Conservation (phyloP, 345 rosid genomes). For the Carallia pectinifolia region DNA sequence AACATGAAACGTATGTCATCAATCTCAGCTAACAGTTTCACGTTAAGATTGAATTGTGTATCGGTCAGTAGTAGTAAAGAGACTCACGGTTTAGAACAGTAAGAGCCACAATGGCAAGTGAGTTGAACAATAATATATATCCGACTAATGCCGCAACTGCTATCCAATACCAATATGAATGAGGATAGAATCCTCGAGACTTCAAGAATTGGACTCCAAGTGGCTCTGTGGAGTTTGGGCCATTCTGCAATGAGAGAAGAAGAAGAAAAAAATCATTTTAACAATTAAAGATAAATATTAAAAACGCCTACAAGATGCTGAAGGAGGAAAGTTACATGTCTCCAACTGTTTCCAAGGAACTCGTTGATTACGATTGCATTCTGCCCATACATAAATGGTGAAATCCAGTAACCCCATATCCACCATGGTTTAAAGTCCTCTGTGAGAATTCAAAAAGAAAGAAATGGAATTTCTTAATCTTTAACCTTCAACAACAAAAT, state of each 20-base stretch:
- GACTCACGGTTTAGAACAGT: slow-evolving; percentile 55
- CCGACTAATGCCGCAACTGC: slow-evolving; percentile 46
- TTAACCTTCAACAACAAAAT: background rate
- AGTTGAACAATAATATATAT: slow-evolving; percentile 44
- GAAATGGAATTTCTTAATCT: background rate
- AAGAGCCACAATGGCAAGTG: slow-evolving; percentile 38
- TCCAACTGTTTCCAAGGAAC: slow-evolving; percentile 70
- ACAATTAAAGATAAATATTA: too few relatives aligned
- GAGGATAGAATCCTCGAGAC: slow-evolving; percentile 43
- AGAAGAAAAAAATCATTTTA: background rate
- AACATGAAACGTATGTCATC: background rate
- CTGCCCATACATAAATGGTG: slow-evolving; percentile 81
- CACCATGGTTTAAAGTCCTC: slow-evolving; percentile 82
- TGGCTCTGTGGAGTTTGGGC: slow-evolving; percentile 24
- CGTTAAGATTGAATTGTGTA: too few relatives aligned
- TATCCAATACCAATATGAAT: slow-evolving; percentile 70
- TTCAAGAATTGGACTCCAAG: slow-evolving; percentile 47
- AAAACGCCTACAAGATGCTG: background rate
- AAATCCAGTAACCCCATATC: slow-evolving; percentile 84
- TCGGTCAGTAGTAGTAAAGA: background rate
- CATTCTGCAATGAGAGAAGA: slow-evolving; percentile 16
- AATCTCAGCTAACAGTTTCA: background rate
- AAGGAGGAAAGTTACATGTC: slow-evolving; percentile 28
- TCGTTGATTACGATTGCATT: slow-evolving; percentile 64
- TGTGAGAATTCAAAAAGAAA: slow-evolving; percentile 12